Conservation (phyloP, 805 yeast genomes). For the Danielozyma ontarioensis region DNA sequence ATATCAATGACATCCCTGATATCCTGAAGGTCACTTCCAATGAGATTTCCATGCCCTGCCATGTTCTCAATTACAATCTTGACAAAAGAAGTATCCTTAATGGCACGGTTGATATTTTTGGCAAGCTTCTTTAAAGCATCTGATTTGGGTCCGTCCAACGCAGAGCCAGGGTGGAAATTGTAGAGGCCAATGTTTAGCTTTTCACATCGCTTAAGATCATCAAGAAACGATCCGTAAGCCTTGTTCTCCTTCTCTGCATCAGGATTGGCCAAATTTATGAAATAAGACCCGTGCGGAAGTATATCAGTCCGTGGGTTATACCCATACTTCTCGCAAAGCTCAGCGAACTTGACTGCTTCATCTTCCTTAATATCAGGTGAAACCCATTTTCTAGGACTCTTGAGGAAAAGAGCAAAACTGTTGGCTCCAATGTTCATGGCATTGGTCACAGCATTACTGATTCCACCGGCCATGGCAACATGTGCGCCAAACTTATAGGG, state of each 20-base stretch:
- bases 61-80: slow-evolving; percentile 90
- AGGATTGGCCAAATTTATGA: slow-evolving; percentile 90
- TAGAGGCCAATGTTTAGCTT: slow-evolving; percentile 76
- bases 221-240: slow-evolving; percentile 73
- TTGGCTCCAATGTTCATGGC: slow-evolving; percentile 59
- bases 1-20: slow-evolving; percentile 65
- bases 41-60: slow-evolving; percentile 95
- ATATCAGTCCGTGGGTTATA: slow-evolving; percentile 75
- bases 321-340: slow-evolving; percentile 54
- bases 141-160: slow-evolving; percentile 61
- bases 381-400: slow-evolving; percentile 88
- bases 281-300: slow-evolving; percentile 92
- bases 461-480: slow-evolving; percentile 78
- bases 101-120: slow-evolving; percentile 71
- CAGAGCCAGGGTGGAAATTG: slow-evolving; percentile 92
- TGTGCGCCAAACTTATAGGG: slow-evolving; percentile 81
- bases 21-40: slow-evolving; percentile 79
- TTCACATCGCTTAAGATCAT: slow-evolving; percentile 86
- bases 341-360: slow-evolving; percentile 63
- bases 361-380: slow-evolving; percentile 68
- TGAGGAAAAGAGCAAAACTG: slow-evolving; percentile 85
- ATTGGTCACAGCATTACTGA: slow-evolving; percentile 61
- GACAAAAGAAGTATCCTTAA: slow-evolving; percentile 67
- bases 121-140: slow-evolving; percentile 70
- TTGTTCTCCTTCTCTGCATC: slow-evolving; percentile 73